These are phyloP conservation scores for Plantago elongata DNA, from an alignment of 257 asterid species.

Conservation along the genomic window DNA sequence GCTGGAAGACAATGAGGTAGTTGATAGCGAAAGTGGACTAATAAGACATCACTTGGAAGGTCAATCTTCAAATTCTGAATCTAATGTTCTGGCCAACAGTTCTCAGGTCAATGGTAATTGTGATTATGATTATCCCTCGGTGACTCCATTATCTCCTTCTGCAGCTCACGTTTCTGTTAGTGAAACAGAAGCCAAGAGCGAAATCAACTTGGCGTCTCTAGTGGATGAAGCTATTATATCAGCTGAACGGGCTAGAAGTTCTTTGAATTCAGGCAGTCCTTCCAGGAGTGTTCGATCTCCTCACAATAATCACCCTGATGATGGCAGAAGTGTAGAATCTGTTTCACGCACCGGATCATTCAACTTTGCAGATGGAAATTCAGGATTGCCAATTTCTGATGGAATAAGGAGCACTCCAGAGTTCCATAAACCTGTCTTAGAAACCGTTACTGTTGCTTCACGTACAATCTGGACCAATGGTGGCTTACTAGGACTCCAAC, in stretches of 20 bases:
- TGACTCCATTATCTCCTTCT: slow-evolving; percentile 25
- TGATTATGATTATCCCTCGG: slow-evolving; percentile 21
- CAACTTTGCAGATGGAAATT: slow-evolving; percentile 22
- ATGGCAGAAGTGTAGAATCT: slow-evolving; percentile 33
- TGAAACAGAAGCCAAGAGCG: slow-evolving; percentile 16
- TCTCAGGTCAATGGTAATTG: slow-evolving; percentile 18
- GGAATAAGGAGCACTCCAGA: slow-evolving; percentile 32
- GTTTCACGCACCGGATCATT: slow-evolving; percentile 29
- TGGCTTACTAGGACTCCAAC: slow-evolving; percentile 90
- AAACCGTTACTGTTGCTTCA: slow-evolving; percentile 41
- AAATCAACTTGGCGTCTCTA: slow-evolving; percentile 19
- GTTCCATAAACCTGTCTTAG: slow-evolving; percentile 44
- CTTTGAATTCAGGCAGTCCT: slow-evolving; percentile 26
- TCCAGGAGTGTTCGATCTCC: slow-evolving; percentile 23
- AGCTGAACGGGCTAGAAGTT: slow-evolving; percentile 33
- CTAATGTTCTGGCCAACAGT: slow-evolving; percentile 22
- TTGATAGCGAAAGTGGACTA: slow-evolving; percentile 22
- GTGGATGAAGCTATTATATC: slow-evolving; percentile 33
- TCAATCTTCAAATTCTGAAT: slow-evolving; percentile 27
- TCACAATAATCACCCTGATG: slow-evolving; percentile 26
- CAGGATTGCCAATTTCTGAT: slow-evolving; percentile 25
- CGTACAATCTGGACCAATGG: slow-evolving; percentile 94
- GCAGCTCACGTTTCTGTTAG: slow-evolving; percentile 12
- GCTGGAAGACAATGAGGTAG: slow-evolving; percentile 36
- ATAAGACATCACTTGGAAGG: slow-evolving; percentile 20